phyloP scores from a whole-genome alignment of 2,329 filamentous ascomycete species.

The Sarocladiaceae sp. region DNA sequence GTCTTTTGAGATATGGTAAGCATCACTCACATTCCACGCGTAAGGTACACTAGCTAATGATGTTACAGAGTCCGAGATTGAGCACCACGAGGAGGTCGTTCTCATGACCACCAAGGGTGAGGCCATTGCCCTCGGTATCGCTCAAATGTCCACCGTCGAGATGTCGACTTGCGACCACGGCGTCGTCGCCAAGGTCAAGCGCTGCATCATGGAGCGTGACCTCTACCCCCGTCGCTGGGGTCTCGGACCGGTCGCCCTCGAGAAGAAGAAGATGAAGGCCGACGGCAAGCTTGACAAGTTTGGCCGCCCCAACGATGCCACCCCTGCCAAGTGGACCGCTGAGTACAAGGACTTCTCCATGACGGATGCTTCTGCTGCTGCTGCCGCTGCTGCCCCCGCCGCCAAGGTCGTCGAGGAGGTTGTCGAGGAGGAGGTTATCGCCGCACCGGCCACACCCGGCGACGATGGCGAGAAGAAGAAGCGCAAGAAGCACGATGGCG shows the following conservation, averaged over 20 bases:
- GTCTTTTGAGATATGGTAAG: conserved; percentile 82
- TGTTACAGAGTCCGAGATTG: conserved; percentile 70
- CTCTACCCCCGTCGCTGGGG: conserved; percentile 97
- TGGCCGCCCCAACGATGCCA: conserved; percentile 85
- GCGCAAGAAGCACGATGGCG: conserved; percentile 77
- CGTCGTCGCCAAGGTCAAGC: conserved; percentile 97
- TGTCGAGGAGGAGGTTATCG: conserved; percentile 21
- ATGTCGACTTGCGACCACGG: conserved; percentile 96
- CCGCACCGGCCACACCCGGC: conserved; percentile 30
- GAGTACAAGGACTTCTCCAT: conserved; percentile 88
- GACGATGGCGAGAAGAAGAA: conserved; percentile 56
- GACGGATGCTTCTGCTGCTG: conserved; percentile 38
- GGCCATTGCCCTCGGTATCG: conserved; percentile 92
- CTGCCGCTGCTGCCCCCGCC: conserved; percentile 38
- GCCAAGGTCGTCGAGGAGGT: conserved; percentile 29
- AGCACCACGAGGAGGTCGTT: conserved; percentile 93
- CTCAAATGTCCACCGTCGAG: conserved; percentile 97
- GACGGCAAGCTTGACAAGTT: conserved; percentile 98
- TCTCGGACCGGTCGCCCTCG: conserved; percentile 80
- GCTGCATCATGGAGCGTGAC: conserved; percentile 99
- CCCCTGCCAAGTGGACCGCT: conserved; percentile 84
- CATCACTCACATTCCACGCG: conserved; percentile 13
- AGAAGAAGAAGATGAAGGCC: conserved; percentile 99
- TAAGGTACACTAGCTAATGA: conserved; percentile 19
- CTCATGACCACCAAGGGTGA: conserved; percentile 99